Base-by-base conservation (phyloP, 768 basidiomycete species). In the Amyloporia xantha region DNA sequence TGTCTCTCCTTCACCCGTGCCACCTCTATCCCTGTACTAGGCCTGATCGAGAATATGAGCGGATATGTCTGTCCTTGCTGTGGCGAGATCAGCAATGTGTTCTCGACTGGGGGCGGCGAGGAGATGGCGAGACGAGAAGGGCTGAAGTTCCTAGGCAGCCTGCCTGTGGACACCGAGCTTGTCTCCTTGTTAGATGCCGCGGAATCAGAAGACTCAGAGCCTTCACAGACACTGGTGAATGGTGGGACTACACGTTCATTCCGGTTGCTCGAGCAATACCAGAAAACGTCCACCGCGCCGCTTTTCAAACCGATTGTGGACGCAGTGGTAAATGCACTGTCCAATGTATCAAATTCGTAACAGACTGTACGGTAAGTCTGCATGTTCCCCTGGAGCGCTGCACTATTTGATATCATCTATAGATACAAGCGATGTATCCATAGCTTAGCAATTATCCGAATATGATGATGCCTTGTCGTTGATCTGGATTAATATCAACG, bases 41-140 rank as follows among this genome's bases (percentile, higher is more conserved):
- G 96, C 7, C 66, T 99, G 43, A 83, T 99, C 58, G 96, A 98
- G 64, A 99, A 98, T 69, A 98, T 98, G 96, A 89, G 91, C 55
- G 96, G 96, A 43, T 98, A 96, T 68, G 88, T 86, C 17, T 98
- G 95, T 62, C 96, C 96, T 39, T 96, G 94, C 63, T 98, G 96
- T 63, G 91, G 91, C 13, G 94, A 97, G 66, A 73, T 97, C 57
- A 91, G 84, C 71, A 91, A 95, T 64, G 80, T 96, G 47, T 99
- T 98, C 66, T 96, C 93, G 6, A 86, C 82, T 3, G 92, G 92
- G 13, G 96, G 96, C 2, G 96, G 94, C 1, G 81, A 85, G 66
- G 86, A 84, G 59, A 83, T 93, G 86, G 92, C 90, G 3, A 72
- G 74, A 53, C 76, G 75, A 44, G 89, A 94, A 59, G 76, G 73